Evolutionary conservation across 495 filamentous ascomycete genomes (phyloP).

Genomic region (Usnea hakonensis): DNA sequence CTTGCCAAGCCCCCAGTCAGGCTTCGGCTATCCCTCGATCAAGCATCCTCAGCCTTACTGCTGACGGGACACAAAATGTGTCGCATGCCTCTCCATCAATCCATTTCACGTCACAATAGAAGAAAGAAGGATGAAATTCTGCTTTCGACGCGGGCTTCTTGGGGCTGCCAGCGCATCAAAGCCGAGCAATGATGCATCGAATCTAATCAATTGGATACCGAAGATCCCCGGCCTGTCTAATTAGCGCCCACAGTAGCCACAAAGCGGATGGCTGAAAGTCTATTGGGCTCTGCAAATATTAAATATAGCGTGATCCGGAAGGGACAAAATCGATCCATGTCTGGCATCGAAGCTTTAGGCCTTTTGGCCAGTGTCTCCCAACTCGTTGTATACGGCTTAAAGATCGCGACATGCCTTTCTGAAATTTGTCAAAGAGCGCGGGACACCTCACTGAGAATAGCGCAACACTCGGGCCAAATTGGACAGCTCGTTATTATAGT

Average conservation of each 20-base stretch:
- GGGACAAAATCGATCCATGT: not conserved
- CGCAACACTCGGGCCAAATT: slow-evolving; percentile 5
- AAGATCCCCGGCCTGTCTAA: not conserved
- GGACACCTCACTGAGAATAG: not conserved
- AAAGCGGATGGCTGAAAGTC: not conserved
- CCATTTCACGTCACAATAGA: not conserved
- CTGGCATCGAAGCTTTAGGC: not conserved
- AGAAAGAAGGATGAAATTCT: not conserved
- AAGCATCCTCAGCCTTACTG: not conserved
- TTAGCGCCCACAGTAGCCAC: not conserved
- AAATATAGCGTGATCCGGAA: not conserved
- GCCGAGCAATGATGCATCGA: not conserved
- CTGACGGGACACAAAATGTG: not conserved
- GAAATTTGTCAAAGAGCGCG: slow-evolving; percentile 1
- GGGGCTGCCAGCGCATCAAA: not conserved
- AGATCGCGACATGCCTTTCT: not conserved
- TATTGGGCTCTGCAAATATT: not conserved
- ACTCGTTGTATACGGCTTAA: slow-evolving; percentile 7
- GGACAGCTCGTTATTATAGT: not conserved
- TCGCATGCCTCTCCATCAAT: not conserved
- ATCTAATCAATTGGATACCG: not conserved
- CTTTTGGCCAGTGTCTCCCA: not conserved
- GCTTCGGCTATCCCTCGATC: too few species aligned
- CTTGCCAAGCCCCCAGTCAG: not conserved
- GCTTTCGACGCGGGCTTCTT: too few species aligned